Evolutionary conservation across 2,329 filamentous ascomycete species (phyloP).

Genomic region (Pyrenophora graminea): DNA sequence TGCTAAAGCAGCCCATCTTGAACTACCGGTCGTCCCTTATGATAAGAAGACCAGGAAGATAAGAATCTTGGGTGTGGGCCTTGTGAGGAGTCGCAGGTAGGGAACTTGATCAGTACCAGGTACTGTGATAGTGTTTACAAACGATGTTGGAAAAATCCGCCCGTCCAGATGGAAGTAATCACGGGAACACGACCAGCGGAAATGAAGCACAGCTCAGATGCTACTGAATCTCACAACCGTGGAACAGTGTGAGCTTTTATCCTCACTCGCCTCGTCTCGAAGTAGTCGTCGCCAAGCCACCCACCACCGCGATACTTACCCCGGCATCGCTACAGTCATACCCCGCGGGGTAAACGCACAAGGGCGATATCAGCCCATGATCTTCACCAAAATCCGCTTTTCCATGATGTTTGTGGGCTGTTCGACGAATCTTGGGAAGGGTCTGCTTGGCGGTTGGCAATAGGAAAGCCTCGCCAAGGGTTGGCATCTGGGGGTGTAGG

Average conservation of each 20-base stretch:
- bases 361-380: conserved; percentile 18
- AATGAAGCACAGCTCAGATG: not conserved
- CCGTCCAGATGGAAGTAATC: too few species aligned
- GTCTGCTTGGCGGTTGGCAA: conserved; percentile 24
- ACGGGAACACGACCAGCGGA: not conserved
- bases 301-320: conserved; percentile 15
- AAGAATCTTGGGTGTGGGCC: not conserved
- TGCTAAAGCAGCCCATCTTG: conserved; percentile 34
- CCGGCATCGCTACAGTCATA: conserved; percentile 12
- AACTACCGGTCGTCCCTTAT: not conserved
- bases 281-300: conserved; percentile 1
- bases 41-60: not conserved
- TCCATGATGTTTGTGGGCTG: conserved; percentile 16
- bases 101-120: not conserved
- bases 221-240: not conserved
- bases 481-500: conserved; percentile 12
- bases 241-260: conserved; percentile 5
- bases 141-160: too few species aligned
- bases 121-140: too few species aligned
- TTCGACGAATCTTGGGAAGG: conserved; percentile 23
- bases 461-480: conserved; percentile 21
- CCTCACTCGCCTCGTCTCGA: conserved; percentile 6
- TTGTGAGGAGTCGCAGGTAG: not conserved
- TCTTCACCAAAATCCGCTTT: conserved; percentile 17
- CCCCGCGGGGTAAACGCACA: conserved; percentile 19